Evolutionary conservation across 805 yeast species (phyloP).

Genomic region (Teunomyces kruisii): DNA sequence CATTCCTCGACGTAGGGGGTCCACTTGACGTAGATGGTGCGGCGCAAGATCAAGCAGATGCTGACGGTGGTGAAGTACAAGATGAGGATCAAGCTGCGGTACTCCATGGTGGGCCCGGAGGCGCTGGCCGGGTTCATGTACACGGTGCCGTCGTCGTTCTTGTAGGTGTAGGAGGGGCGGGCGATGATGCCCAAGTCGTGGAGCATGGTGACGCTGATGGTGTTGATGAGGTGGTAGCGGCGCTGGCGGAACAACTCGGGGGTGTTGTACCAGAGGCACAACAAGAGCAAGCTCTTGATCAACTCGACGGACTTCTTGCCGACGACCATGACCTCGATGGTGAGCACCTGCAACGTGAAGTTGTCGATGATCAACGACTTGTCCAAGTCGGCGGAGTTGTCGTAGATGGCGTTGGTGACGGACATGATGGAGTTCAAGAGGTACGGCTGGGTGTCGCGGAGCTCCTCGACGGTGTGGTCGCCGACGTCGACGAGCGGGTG

Average conservation of each 20-base stretch:
- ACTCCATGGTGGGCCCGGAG: constrained; percentile 35
- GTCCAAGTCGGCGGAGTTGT: constrained; percentile 33
- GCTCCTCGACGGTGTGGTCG: constrained; percentile 41
- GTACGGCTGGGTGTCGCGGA: constrained; percentile 56
- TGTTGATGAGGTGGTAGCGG: constrained; percentile 68
- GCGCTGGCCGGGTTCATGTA: constrained; percentile 2
- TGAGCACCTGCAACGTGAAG: constrained; percentile 49
- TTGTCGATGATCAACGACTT: constrained; percentile 50
- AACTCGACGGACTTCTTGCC: constrained; percentile 74
- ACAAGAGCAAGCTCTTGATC: constrained; percentile 57
- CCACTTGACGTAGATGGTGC: constrained; percentile 65
- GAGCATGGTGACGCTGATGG: constrained; percentile 63
- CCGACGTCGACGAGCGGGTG: constrained; percentile 64
- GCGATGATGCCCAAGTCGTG: constrained; percentile 76
- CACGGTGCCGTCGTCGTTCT: constrained; percentile 11
- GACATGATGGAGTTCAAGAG: constrained; percentile 67
- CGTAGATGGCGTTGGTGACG: constrained; percentile 49
- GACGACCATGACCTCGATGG: constrained; percentile 60
- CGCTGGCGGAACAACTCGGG: constrained; percentile 81
- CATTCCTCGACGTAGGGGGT: constrained; percentile 63
- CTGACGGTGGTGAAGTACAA: constrained; percentile 64
- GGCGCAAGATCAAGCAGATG: constrained; percentile 62
- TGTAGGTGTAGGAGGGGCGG: constrained; percentile 30
- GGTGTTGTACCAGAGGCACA: constrained; percentile 78
- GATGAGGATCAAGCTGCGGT: constrained; percentile 52